These are phyloP conservation scores for Hypoxylon rubiginosum DNA, from an alignment of 2,329 filamentous ascomycete genomes.

Conservation along the genomic window DNA sequence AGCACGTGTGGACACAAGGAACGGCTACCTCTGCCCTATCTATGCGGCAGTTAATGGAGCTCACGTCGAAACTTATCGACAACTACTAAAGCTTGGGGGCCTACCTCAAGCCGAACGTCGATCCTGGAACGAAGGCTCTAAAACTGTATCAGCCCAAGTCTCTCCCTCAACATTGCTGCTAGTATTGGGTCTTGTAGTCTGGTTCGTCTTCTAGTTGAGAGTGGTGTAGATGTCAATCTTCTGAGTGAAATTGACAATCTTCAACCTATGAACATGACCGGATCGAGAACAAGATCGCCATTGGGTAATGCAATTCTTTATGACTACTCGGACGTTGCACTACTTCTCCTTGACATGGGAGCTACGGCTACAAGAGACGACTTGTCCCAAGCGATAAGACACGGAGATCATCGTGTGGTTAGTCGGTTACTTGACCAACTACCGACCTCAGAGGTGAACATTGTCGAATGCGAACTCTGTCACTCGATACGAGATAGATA, in stretches of 20 bases:
- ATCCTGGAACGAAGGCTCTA: too few relatives aligned
- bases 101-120: slow-evolving; percentile 6
- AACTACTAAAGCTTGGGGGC: slow-evolving; percentile 14
- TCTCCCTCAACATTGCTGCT: slow-evolving; percentile 11
- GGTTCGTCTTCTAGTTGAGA: background rate
- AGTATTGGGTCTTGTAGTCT: background rate
- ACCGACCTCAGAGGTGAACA: background rate
- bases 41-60: background rate
- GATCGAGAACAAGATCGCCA: slow-evolving; percentile 2
- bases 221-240: slow-evolving; percentile 9
- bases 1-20: background rate
- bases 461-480: background rate
- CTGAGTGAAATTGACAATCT: background rate
- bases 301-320: background rate
- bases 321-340: slow-evolving; percentile 3
- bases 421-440: slow-evolving; percentile 1
- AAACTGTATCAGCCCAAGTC: background rate
- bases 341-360: slow-evolving; percentile 7
- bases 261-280: too few relatives aligned
- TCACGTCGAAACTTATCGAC: slow-evolving; percentile 8
- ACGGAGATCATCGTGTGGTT: background rate
- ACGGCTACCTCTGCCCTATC: background rate
- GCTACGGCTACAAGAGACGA: background rate
- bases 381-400: background rate
- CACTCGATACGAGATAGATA: background rate